Evolutionary conservation across 495 filamentous ascomycete species (phyloP), one percentile per base, ranked within the genome.

Genomic region (Hyphodiscus hymeniophilus): DNA sequence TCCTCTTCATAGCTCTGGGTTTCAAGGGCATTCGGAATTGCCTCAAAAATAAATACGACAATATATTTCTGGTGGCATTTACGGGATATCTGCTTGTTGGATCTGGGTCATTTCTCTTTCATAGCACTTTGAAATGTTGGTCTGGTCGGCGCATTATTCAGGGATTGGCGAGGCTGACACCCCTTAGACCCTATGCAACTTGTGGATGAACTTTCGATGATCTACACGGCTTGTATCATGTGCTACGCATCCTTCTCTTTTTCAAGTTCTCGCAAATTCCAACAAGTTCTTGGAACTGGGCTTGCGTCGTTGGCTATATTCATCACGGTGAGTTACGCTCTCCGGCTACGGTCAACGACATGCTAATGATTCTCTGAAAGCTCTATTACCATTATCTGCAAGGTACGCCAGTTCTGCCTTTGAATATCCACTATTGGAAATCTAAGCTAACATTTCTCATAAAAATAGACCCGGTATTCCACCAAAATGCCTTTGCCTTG

Each of bases 151-250:
- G 4, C 36, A 7, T 26, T 22, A 22, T 47, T 23, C 60, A 41
- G 30, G 33, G 50, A 49, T 31, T 21, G 39, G 10, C 26, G 24
- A 51, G 42, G 35, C 26, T 49, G 17, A 57, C 61, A 33, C 42
- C 43, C 45, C 23, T 24, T 62, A 95, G 89, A 98, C 66, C 88
- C 89, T 1, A 95, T 95, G 92, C 92, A 98, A 61, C 79, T 97
- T 13, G 84, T 96, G 28, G 92, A 98, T 59, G 92, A 98, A 12
- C 45, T 40, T 7, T 87, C 83, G 50, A 97, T 97, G 92, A 95
- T 98, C 23, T 97, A 98, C 62, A 95, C 91, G 1, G 94, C 91
- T 7, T 94, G 85, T 54, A 65, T 95, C n/a, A 94, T 95, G 84
- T 82, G 73, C 63, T 94, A 84, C 63, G 88, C 87, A 12, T 85